Conservation (phyloP, 2,329 filamentous ascomycete species). For the Atkinsonella texensis region DNA sequence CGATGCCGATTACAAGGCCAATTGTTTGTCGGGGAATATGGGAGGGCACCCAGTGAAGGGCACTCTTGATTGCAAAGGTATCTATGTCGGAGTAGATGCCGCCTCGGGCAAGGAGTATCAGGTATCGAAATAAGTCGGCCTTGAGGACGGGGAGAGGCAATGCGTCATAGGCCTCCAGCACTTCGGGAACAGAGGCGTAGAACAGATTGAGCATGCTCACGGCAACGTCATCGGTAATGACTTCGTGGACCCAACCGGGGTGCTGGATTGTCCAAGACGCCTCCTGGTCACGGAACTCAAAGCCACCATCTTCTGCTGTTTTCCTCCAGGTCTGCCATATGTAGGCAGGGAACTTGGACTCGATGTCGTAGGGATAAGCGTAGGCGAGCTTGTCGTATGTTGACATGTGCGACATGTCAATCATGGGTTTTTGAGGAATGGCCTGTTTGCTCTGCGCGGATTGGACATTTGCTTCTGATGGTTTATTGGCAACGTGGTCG, state of each 20-base stretch:
- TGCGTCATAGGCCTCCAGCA: conserved; percentile 63
- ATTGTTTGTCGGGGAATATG: conserved; percentile 65
- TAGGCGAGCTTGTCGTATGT: conserved; percentile 75
- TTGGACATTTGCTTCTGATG: conserved; percentile 9
- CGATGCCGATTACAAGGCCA: conserved; percentile 85
- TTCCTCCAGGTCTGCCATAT: conserved; percentile 99
- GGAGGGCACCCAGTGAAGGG: conserved; percentile 75
- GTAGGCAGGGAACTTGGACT: conserved; percentile 85
- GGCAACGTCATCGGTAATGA: conserved; percentile 85
- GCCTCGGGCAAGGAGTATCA: conserved; percentile 50
- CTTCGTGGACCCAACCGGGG: conserved; percentile 88
- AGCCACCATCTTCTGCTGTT: conserved; percentile 64
- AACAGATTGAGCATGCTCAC: conserved; percentile 71
- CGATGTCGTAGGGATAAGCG: conserved; percentile 85
- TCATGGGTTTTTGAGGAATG: conserved; percentile 36
- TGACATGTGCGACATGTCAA: conserved; percentile 60
- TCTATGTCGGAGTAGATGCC: conserved; percentile 84
- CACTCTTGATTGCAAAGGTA: conserved; percentile 72
- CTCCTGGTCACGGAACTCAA: conserved; percentile 72
- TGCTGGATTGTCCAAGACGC: conserved; percentile 82
- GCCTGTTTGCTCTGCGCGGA: conserved; percentile 6
- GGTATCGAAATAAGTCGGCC: conserved; percentile 68
- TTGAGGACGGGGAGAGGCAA: conserved; percentile 65
- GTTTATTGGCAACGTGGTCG: conserved; percentile 11
- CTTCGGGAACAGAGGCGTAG: conserved; percentile 71